Conservation (phyloP, 805 yeast genomes). For the Saccharomycopsis capsularis region DNA sequence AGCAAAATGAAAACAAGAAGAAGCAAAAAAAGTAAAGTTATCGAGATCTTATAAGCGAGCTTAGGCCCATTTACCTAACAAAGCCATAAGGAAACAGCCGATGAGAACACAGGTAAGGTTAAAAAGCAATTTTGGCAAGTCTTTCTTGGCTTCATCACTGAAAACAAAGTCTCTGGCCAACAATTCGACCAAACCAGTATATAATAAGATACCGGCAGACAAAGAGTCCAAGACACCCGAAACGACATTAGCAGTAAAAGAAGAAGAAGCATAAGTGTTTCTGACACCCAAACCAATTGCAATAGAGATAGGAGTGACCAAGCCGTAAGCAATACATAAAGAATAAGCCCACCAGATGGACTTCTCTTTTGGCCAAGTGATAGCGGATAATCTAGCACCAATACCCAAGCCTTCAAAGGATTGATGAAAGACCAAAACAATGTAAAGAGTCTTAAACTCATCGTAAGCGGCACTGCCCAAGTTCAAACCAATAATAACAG, state of each 20-base stretch:
- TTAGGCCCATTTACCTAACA: conserved; percentile 67
- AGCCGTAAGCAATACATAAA: conserved; percentile 42
- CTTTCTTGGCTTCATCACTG: conserved; percentile 33
- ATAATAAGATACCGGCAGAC: conserved; percentile 65
- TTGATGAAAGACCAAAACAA: conserved; percentile 68
- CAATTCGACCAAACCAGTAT: conserved; percentile 68
- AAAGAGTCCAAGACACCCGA: conserved; percentile 63
- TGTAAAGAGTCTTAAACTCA: conserved; percentile 55
- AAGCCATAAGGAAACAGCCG: conserved; percentile 68
- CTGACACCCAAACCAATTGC: conserved; percentile 77
- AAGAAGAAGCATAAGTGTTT: conserved; percentile 49
- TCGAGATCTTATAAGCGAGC: too few relatives aligned
- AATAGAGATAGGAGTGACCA: conserved; percentile 62
- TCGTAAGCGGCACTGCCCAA: conserved; percentile 51
- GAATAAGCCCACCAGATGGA: conserved; percentile 44
- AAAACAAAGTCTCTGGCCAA: conserved; percentile 67
- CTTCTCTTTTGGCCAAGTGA: conserved; percentile 43
- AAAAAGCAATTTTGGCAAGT: conserved; percentile 34
- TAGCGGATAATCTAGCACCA: conserved; percentile 60
- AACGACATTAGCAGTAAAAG: conserved; percentile 47
- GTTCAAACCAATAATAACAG: conserved; percentile 65
- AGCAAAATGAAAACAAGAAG: not conserved
- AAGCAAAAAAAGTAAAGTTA: conserved; percentile 27
- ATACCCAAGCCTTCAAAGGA: conserved; percentile 75
- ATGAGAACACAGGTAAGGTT: conserved; percentile 39